Conservation (phyloP, 805 yeast species). For the Suhomyces sp. region DNA sequence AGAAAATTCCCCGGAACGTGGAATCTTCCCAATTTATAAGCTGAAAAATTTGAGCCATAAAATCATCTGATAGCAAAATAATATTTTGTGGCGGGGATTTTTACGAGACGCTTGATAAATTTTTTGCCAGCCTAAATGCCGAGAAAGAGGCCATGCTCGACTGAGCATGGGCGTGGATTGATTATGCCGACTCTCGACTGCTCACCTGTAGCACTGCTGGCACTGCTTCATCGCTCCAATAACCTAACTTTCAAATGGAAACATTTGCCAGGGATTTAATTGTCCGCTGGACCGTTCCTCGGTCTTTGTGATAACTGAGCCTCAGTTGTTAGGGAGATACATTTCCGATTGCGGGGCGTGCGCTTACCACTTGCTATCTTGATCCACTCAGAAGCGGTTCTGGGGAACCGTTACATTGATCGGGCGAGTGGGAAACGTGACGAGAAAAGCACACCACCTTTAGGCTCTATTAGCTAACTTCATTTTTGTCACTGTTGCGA, state of each 20-base stretch:
- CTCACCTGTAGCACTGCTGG: neutral
- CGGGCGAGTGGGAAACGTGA: neutral
- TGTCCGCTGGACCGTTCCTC: neutral
- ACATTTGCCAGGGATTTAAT: neutral
- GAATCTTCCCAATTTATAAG: neutral
- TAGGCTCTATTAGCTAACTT: neutral
- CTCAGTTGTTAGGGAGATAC: neutral
- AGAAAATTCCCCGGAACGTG: neutral
- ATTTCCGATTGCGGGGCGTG: constrained; percentile 1
- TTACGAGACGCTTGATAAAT: neutral
- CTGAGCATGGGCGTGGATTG: no score
- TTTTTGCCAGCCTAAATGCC: no score
- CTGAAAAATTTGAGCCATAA: constrained; percentile 1
- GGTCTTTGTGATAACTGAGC: neutral
- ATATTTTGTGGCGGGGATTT: constrained; percentile 2
- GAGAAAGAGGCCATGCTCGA: no score
- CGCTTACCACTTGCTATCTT: neutral
- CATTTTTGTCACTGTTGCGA: neutral
- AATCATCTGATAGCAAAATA: constrained; percentile 1
- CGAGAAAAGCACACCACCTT: neutral
- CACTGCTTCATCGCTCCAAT: neutral
- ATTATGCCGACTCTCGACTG: no score
- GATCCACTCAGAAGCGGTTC: constrained; percentile 3
- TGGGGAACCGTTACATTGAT: neutral
- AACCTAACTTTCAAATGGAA: no score